phyloP scores from a whole-genome alignment of 2,329 filamentous ascomycete genomes.

The Fusarium agapanthi region DNA sequence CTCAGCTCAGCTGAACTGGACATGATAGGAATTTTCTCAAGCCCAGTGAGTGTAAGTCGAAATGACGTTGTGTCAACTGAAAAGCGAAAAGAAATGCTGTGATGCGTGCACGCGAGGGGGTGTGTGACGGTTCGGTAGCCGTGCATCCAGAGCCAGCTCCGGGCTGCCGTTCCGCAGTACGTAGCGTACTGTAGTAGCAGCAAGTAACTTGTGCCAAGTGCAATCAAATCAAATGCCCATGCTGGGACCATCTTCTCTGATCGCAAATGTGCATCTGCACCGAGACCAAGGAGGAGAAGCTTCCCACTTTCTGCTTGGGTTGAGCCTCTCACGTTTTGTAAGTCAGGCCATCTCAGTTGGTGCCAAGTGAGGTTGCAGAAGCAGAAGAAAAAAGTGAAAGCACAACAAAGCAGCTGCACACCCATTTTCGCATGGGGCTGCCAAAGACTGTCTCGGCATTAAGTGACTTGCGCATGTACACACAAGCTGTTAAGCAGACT shows the following conservation, averaged over 20 bases:
- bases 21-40: conserved; percentile 8
- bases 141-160: conserved; percentile 39
- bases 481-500: conserved; percentile 43
- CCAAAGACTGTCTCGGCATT: conserved; percentile 28
- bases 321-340: conserved; percentile 32
- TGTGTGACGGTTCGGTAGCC: conserved; percentile 26
- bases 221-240: conserved; percentile 34
- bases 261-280: conserved; percentile 27
- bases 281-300: conserved; percentile 25
- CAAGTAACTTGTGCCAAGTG: conserved; percentile 24
- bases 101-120: conserved; percentile 33
- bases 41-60: conserved; percentile 20
- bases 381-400: conserved; percentile 3
- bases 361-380: neutral
- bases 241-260: conserved; percentile 26
- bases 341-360: conserved; percentile 34
- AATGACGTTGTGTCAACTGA: conserved; percentile 19
- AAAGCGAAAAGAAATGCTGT: neutral
- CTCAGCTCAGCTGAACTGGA: conserved; percentile 4
- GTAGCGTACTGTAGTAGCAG: neutral
- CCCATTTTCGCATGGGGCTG: conserved; percentile 23
- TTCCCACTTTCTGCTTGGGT: conserved; percentile 20
- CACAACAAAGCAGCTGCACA: conserved; percentile 12
- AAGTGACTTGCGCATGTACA: neutral
- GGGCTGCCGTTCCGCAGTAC: conserved; percentile 31